These are phyloP conservation scores for Clonostachys chloroleuca DNA, from an alignment of 2,329 filamentous ascomycete species.

Conservation along the genomic window DNA sequence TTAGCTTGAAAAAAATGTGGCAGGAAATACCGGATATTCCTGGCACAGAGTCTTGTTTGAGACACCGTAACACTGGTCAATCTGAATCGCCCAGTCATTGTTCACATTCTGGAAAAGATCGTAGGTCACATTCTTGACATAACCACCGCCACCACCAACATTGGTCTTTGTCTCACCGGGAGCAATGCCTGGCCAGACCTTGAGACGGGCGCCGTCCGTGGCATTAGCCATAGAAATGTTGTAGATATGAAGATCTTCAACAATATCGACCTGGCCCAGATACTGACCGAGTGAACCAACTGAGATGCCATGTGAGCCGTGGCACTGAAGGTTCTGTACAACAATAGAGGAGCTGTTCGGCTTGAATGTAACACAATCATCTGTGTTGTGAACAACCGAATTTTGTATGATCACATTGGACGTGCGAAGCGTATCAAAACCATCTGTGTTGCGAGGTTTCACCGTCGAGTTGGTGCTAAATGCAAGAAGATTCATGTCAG, in stretches of 20 bases:
- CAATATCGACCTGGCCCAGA: conserved; percentile 56
- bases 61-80: conserved; percentile 16
- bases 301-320: conserved; percentile 67
- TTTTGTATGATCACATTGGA: conserved; percentile 62
- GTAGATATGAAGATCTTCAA: conserved; percentile 62
- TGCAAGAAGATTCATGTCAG: conserved; percentile 56
- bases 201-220: conserved; percentile 65
- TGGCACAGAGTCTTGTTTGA: conserved; percentile 3
- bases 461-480: conserved; percentile 43
- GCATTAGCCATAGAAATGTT: conserved; percentile 56
- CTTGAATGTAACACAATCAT: conserved; percentile 72
- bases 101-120: conserved; percentile 51
- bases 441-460: conserved; percentile 61
- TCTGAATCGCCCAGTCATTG: conserved; percentile 36
- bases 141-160: conserved; percentile 48
- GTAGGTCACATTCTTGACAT: conserved; percentile 58
- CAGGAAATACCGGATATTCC: conserved; percentile 1
- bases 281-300: conserved; percentile 72
- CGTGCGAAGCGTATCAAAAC: conserved; percentile 60
- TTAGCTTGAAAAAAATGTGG: no score
- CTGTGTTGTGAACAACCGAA: conserved; percentile 58
- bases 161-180: conserved; percentile 25
- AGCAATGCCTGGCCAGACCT: conserved; percentile 55
- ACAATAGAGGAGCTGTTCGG: conserved; percentile 67
- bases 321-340: conserved; percentile 63